These are phyloP conservation scores for Capronia epimyces DNA, from an alignment of 2,329 filamentous ascomycete genomes.

Conservation along the genomic window DNA sequence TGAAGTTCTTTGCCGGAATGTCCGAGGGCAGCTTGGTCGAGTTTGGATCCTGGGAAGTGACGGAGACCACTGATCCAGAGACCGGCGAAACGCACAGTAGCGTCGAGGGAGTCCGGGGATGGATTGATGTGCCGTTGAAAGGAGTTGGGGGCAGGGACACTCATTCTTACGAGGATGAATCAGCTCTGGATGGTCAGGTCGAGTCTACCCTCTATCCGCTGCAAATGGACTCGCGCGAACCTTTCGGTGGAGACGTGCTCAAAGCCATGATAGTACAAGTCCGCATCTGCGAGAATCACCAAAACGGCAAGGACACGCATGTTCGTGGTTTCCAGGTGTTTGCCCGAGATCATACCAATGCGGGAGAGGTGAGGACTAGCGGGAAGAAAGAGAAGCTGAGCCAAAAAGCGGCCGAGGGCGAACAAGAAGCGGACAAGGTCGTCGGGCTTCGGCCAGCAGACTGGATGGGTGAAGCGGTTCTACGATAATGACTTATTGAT, in stretches of 20 bases:
- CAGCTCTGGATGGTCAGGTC: constrained; percentile 13
- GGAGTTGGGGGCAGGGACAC: constrained; percentile 51
- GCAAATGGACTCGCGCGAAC: constrained; percentile 10
- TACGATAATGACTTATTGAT: constrained; percentile 33
- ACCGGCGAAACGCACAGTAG: constrained; percentile 27
- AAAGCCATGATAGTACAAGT: constrained; percentile 87
- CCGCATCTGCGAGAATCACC: constrained; percentile 89
- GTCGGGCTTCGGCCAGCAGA: constrained; percentile 41
- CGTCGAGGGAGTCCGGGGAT: constrained; percentile 54
- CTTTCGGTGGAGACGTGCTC: constrained; percentile 62
- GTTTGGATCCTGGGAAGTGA: constrained; percentile 73
- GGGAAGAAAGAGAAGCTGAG: constrained; percentile 26
- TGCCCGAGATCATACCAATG: constrained; percentile 41
- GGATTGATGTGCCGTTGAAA: constrained; percentile 75
- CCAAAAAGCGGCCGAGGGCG: constrained; percentile 25
- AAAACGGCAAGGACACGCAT: constrained; percentile 99
- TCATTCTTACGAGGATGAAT: constrained; percentile 23
- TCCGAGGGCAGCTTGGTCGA: constrained; percentile 87
- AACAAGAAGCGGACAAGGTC: constrained; percentile 30
- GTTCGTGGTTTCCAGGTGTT: constrained; percentile 87
- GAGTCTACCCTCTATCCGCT: constrained; percentile 14
- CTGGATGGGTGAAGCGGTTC: constrained; percentile 47
- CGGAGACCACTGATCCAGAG: constrained; percentile 51
- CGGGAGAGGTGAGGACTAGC: constrained; percentile 14
- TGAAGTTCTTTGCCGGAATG: constrained; percentile 81